A percentile compares a stretch with the other conserved stretches of the same genome.
Conservation (phyloP, 495 filamentous ascomycete genomes). For the Penicillium lividum region DNA sequence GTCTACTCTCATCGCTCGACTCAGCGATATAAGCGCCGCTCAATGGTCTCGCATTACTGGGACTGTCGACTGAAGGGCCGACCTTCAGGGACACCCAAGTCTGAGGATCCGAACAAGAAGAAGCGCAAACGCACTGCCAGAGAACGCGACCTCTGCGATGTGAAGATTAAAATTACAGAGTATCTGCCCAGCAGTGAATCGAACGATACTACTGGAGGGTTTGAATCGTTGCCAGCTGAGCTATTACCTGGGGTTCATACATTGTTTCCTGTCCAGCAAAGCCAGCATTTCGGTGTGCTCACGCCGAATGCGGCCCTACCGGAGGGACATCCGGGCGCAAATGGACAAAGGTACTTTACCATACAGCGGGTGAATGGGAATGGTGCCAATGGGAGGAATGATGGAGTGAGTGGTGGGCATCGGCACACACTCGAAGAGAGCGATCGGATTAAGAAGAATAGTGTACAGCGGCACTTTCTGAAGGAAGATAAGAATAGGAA, state of each 20-base stretch:
- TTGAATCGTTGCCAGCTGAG: slow-evolving; percentile 26
- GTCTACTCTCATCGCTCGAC: slow-evolving; percentile 90
- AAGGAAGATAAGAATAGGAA: slow-evolving; percentile 69
- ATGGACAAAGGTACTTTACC: slow-evolving; percentile 63
- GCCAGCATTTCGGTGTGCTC: slow-evolving; percentile 45
- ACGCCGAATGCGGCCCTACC: slow-evolving; percentile 36
- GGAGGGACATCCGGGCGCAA: slow-evolving; percentile 45
- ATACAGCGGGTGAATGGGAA: slow-evolving; percentile 79
- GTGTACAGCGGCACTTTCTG: slow-evolving; percentile 65
- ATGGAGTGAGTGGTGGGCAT: slow-evolving; percentile 66
- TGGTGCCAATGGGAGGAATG: slow-evolving; percentile 70
- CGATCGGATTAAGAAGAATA: slow-evolving; percentile 85
- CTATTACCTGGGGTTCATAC: slow-evolving; percentile 30
- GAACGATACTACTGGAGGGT: slow-evolving; percentile 17
- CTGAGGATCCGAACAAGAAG: slow-evolving; percentile 83
- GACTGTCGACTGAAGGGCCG: slow-evolving; percentile 87
- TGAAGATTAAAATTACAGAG: slow-evolving; percentile 92
- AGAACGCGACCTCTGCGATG: slow-evolving; percentile 79
- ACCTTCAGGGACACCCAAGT: slow-evolving; percentile 80
- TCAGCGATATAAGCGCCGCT: slow-evolving; percentile 80
- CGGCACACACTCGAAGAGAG: slow-evolving; percentile 77
- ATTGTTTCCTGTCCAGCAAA: slow-evolving; percentile 25
- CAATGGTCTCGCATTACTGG: slow-evolving; percentile 85
- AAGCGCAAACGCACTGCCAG: slow-evolving; percentile 80
- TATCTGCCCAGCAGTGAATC: slow-evolving; percentile 61